These are phyloP conservation scores for Coniferiporia sulphurascens DNA, from an alignment of 1,284 basidiomycete species.

Conservation along the genomic window DNA sequence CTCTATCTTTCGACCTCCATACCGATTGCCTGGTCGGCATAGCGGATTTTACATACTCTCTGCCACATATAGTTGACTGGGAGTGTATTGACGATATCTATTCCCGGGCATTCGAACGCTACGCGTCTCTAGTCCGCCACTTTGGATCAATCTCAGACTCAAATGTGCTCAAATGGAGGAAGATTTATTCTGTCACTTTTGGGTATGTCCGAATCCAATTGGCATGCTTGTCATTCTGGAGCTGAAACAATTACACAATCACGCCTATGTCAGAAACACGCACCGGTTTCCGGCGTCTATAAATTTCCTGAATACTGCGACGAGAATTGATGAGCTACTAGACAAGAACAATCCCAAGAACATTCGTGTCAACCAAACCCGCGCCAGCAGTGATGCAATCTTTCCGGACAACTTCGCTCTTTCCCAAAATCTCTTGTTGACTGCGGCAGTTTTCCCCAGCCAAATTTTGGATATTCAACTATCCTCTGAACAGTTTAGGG, in stretches of 20 bases:
- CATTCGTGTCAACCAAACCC: too few species aligned
- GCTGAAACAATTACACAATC: not conserved
- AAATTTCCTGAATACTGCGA: not conserved
- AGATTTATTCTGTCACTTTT: not conserved
- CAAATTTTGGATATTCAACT: not conserved
- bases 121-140: not conserved
- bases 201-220: not conserved
- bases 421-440: not conserved
- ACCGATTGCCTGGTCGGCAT: not conserved
- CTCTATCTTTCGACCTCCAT: not conserved
- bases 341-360: not conserved
- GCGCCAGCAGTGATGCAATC: not conserved
- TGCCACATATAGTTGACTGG: not conserved
- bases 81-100: constrained; percentile 1
- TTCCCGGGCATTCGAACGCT: not conserved
- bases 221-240: not conserved
- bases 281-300: not conserved
- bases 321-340: not conserved
- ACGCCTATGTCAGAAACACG: not conserved
- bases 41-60: not conserved
- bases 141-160: not conserved
- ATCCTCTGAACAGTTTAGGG: too few species aligned
- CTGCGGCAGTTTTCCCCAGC: not conserved
- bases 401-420: not conserved
- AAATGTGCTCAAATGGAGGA: not conserved